Conservation (phyloP, 75 land plant genomes). For the Chamaecyparis obtusa region DNA sequence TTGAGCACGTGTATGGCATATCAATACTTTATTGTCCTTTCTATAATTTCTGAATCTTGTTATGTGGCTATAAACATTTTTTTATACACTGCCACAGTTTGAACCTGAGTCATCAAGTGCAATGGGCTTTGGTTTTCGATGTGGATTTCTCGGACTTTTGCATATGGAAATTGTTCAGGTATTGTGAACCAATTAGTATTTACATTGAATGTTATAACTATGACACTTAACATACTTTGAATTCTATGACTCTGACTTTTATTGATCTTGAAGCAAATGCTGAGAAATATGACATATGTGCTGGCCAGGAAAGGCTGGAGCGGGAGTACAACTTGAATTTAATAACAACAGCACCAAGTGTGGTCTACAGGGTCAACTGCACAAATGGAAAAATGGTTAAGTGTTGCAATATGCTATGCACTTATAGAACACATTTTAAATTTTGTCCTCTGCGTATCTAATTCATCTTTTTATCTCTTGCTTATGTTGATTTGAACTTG, state of each 20-base stretch:
- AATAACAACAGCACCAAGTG: conserved; percentile 98
- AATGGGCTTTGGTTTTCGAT: conserved; percentile 99
- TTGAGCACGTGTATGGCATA: not conserved
- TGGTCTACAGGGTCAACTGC: conserved; percentile 80
- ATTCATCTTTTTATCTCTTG: not conserved
- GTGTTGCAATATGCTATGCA: not conserved
- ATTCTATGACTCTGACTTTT: not conserved
- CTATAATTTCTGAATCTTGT: conserved; percentile 1
- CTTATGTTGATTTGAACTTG: not conserved
- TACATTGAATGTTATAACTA: not conserved
- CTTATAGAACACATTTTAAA: not conserved
- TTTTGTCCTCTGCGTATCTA: not conserved
- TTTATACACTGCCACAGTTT: conserved; percentile 48
- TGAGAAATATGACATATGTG: conserved; percentile 8
- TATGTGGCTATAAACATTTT: not conserved
- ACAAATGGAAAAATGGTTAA: conserved; percentile 70
- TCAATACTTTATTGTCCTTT: not conserved
- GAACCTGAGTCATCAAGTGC: conserved; percentile 97
- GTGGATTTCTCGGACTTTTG: conserved; percentile 98
- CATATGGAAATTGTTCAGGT: conserved; percentile 99
- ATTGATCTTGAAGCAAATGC: not conserved
- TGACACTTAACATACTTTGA: not conserved
- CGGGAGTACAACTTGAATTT: conserved; percentile 85
- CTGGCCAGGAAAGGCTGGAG: conserved; percentile 93
- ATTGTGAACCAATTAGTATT: conserved; percentile 1